These are phyloP conservation scores for Rasamsonia emersonii DNA, from an alignment of 2,329 filamentous ascomycete species.

Conservation along the genomic window DNA sequence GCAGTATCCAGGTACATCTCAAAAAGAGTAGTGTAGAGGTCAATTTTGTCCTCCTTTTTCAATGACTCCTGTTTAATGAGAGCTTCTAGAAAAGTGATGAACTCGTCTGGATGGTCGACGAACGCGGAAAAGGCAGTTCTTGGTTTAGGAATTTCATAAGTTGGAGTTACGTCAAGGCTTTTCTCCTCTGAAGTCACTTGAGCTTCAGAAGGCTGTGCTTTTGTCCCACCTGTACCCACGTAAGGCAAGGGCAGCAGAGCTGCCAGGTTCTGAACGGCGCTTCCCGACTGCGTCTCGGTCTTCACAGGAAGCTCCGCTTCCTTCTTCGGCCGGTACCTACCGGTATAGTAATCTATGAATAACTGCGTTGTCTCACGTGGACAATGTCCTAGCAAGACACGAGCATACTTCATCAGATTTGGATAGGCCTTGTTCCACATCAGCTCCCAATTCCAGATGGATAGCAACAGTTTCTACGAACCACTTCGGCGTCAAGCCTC, in stretches of 20 bases:
- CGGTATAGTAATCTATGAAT: constrained; percentile 93
- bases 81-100: constrained; percentile 86
- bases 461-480: constrained; percentile 34
- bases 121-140: constrained; percentile 92
- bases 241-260: constrained; percentile 78
- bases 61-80: constrained; percentile 65
- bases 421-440: constrained; percentile 59
- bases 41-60: constrained; percentile 66
- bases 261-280: constrained; percentile 75
- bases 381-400: constrained; percentile 81
- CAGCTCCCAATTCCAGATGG: constrained; percentile 15
- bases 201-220: constrained; percentile 18
- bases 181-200: constrained; percentile 17
- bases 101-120: constrained; percentile 85
- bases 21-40: constrained; percentile 90
- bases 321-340: constrained; percentile 62
- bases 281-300: constrained; percentile 48
- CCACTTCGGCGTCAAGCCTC: constrained; percentile 68
- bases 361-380: constrained; percentile 72
- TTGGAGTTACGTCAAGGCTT: constrained; percentile 34
- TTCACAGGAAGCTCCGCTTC: constrained; percentile 49
- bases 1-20: constrained; percentile 97
- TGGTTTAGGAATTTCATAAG: constrained; percentile 74
- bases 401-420: constrained; percentile 90
- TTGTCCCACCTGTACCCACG: constrained; percentile 56